These are phyloP conservation scores for Blepharisma stoltei DNA, from an alignment of 73 alveolate species.

Conservation along the genomic window DNA sequence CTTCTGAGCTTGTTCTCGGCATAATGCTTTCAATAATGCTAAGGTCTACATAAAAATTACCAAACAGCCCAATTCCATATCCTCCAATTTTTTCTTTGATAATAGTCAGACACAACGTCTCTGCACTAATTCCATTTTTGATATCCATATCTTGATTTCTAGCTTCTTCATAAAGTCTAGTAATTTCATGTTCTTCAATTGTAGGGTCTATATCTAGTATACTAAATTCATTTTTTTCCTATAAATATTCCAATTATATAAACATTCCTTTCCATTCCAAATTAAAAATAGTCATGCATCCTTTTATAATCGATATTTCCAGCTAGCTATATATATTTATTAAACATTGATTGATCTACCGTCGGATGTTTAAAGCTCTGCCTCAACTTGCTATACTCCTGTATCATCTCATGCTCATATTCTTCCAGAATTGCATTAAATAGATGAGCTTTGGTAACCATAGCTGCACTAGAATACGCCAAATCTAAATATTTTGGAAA, in stretches of 20 bases:
- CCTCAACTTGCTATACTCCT: neutral
- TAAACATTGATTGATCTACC: neutral
- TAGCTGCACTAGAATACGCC: neutral
- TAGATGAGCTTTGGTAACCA: slow-evolving; percentile 4
- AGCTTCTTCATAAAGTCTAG: slow-evolving; percentile 11
- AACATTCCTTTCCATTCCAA: too few relatives aligned
- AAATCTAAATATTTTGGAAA: neutral
- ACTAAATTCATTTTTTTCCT: too few relatives aligned
- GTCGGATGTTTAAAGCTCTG: neutral
- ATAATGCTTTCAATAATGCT: too few relatives aligned
- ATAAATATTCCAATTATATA: too few relatives aligned
- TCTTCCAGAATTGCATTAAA: slow-evolving; percentile 22
- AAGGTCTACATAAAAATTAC: too few relatives aligned
- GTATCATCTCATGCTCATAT: slow-evolving; percentile 16
- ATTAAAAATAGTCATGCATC: too few relatives aligned
- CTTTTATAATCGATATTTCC: too few relatives aligned
- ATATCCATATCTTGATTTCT: neutral
- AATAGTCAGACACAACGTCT: neutral
- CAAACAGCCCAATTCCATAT: slow-evolving; percentile 27
- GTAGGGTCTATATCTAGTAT: slow-evolving; percentile 3
- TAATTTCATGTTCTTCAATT: slow-evolving; percentile 4
- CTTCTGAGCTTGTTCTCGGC: too few relatives aligned
- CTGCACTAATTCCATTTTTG: neutral
- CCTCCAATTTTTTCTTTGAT: slow-evolving; percentile 26
- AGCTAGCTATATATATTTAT: too few relatives aligned